Evolutionary conservation across 441 rosid species (phyloP), one percentile per base, ranked within the genome.

Genomic region (Lepidium campestre): DNA sequence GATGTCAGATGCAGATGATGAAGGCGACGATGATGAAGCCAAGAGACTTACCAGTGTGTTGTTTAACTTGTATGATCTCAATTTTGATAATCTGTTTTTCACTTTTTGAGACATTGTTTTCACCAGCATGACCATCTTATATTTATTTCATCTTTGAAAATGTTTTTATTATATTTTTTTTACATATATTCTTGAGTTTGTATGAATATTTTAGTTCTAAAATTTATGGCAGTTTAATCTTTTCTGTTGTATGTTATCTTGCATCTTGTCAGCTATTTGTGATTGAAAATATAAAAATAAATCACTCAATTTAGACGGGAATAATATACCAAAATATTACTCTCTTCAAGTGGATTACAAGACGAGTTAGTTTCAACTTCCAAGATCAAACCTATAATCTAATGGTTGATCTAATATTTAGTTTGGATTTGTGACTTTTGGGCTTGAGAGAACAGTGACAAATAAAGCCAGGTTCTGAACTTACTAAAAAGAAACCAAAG

Each of bases 1-100:
- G 97, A 93, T 55, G 83, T 93, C 19, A 71, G 80, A 80, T 93
- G 97, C 86, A 80, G 56, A 57, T 65, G 61, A 25, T 54, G 49
- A 10, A 55, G 69, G 44, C 17, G 39, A 41, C 14, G 32, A 29
- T 0, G 9, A 20, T 4, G 14, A 47, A 54, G 35, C 60, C 22
- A n/a, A 55, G 57, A 31, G 32, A 48, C 54, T 25, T 23, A 47
- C 37, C 10, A 11, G 57, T 48, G 71, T 71, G 39, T 62, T 53
- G 41, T 71, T 40, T 14, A 71, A 54, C 63, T 27, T 62, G 63
- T 70, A 70, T 7, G 50, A 55, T 62, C 44, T 36, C 44, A 62
- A 23, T 55, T 71, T 63, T 0, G 44, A 54, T 19, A 39, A 14
- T 12, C 5, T 0, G 6, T 9, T 57, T 37, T 14, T 57, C 36